A percentile compares a stretch with the other conserved stretches of the same genome.
phyloP scores from a whole-genome alignment of 2,329 filamentous ascomycete species.

The Fusarium sp. region DNA sequence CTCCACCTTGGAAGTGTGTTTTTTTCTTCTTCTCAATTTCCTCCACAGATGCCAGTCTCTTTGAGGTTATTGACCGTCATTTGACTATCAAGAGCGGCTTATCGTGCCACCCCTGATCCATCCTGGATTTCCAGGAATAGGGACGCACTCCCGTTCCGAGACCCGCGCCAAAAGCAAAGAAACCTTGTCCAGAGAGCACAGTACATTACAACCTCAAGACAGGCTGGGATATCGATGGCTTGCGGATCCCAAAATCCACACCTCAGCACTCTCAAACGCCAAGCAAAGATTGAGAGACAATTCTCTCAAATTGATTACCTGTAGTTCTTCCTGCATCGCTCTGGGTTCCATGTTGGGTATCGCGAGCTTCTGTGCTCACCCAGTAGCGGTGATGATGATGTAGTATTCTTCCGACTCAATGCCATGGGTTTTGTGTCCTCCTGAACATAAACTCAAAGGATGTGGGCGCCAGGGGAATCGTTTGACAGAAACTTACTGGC shows the following conservation, averaged over 20 bases:
- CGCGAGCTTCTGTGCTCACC: background rate
- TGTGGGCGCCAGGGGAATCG: slow-evolving; percentile 1
- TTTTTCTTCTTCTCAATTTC: slow-evolving; percentile 28
- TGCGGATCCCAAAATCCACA: slow-evolving; percentile 24
- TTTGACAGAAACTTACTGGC: background rate
- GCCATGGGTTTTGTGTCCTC: slow-evolving; percentile 15
- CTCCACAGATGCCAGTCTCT: slow-evolving; percentile 1
- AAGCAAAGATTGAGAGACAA: slow-evolving; percentile 22
- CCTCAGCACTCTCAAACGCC: slow-evolving; percentile 26
- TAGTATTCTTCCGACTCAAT: slow-evolving; percentile 7
- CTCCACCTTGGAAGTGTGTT: slow-evolving; percentile 11
- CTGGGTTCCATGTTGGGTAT: background rate
- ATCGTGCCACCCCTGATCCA: slow-evolving; percentile 27
- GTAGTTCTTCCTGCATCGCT: background rate
- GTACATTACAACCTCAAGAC: slow-evolving; percentile 25
- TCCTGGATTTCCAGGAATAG: slow-evolving; percentile 12
- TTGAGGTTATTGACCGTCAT: slow-evolving; percentile 9
- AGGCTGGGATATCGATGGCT: slow-evolving; percentile 7
- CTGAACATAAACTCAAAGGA: slow-evolving; percentile 9
- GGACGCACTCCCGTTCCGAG: slow-evolving; percentile 29
- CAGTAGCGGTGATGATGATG: background rate
- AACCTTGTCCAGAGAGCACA: slow-evolving; percentile 19
- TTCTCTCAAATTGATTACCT: slow-evolving; percentile 12
- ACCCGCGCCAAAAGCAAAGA: slow-evolving; percentile 35
- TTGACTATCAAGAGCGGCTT: slow-evolving; percentile 23